These are phyloP conservation scores for Fusarium verrucosum DNA, from an alignment of 2,329 filamentous ascomycete species.

Conservation along the genomic window DNA sequence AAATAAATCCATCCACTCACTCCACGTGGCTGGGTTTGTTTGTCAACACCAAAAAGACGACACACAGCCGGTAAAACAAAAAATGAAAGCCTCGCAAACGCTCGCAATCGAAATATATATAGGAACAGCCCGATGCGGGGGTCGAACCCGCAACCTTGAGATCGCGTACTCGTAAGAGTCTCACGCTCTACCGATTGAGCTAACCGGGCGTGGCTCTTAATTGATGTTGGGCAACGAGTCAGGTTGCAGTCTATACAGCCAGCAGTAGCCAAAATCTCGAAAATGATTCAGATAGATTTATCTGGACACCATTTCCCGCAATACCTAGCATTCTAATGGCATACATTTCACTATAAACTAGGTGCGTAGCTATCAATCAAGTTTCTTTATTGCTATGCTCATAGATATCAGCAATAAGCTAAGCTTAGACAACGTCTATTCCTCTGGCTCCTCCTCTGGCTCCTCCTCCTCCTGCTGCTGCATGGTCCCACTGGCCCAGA, in stretches of 20 bases:
- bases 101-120: conserved; percentile 40
- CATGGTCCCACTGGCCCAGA: conserved; percentile 46
- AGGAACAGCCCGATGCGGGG: conserved; percentile 55
- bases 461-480: too few species aligned
- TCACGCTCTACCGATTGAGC: conserved; percentile 68
- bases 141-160: conserved; percentile 68
- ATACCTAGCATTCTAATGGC: too few species aligned
- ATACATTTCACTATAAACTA: too few species aligned
- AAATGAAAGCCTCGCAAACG: conserved; percentile 16
- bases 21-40: too few species aligned
- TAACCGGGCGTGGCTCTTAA: conserved; percentile 48
- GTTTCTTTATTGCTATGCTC: neutral
- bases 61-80: neutral
- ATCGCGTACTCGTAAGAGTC: conserved; percentile 65
- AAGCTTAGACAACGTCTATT: neutral
- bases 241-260: accelerated
- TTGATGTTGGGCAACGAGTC: accelerated
- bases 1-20: accelerated
- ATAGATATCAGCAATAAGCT: neutral
- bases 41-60: accelerated
- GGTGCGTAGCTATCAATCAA: neutral
- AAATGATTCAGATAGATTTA: too few species aligned
- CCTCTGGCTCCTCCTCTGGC: too few species aligned
- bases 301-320: too few species aligned
- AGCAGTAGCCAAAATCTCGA: accelerated